Conservation (phyloP, 1,284 basidiomycete species). For the Abortiporus biennis region DNA sequence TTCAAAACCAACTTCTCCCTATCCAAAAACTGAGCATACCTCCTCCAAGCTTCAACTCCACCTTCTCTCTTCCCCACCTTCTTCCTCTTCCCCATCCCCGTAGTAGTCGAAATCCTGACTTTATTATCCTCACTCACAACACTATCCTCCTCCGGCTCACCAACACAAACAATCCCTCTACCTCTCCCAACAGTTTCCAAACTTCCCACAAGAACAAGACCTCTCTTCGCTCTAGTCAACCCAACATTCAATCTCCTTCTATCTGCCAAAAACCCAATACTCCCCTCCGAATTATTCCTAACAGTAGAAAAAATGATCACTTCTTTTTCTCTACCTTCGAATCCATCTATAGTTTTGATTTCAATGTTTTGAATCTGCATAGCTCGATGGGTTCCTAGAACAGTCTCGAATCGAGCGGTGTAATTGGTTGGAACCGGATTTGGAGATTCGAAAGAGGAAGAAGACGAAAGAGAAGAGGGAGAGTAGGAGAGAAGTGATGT, state of each 20-base stretch:
- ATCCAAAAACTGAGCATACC: constrained; percentile 50
- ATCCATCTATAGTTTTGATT: constrained; percentile 88
- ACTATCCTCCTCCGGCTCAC: constrained; percentile 11
- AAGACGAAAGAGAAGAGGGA: no score
- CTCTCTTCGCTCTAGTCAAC: constrained; percentile 79
- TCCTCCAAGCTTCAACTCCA: constrained; percentile 51
- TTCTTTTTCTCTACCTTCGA: constrained; percentile 90
- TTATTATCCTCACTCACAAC: constrained; percentile 12
- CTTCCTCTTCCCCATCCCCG: constrained; percentile 16
- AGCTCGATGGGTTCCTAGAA: constrained; percentile 61
- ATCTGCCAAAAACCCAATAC: constrained; percentile 90
- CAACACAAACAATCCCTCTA: constrained; percentile 25
- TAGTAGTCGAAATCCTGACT: no score
- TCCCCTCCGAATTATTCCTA: constrained; percentile 66
- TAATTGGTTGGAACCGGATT: constrained; percentile 46
- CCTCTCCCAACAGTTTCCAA: constrained; percentile 59
- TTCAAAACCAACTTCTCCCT: constrained; percentile 46
- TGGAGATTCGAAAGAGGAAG: no score
- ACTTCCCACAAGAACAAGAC: constrained; percentile 78
- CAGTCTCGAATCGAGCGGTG: constrained; percentile 43
- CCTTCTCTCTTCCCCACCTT: constrained; percentile 27
- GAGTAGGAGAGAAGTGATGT: constrained; percentile 59
- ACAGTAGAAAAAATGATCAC: constrained; percentile 90
- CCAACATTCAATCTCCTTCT: constrained; percentile 84
- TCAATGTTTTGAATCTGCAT: constrained; percentile 64